Base-by-base conservation (phyloP, 163 green algal species). In the Scenedesmus sp. region DNA sequence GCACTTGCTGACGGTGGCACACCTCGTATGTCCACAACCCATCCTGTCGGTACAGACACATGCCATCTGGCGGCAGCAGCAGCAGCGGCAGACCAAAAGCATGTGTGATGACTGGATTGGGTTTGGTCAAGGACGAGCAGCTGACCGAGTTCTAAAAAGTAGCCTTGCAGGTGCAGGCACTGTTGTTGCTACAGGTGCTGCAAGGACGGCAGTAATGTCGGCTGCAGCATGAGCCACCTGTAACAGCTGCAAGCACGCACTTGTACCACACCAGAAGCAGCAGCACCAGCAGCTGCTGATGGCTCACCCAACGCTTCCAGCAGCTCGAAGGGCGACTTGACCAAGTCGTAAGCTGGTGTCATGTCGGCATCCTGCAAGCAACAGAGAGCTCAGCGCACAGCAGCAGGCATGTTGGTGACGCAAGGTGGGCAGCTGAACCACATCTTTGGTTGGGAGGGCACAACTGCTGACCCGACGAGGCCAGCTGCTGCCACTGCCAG, bases 11-110 rank as follows among this genome's bases (percentile, higher is more conserved):
- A 83, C 95, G 94, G 92, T 97, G 97, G 94, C 97, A 99, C 46
- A 98, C 76, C 94, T 99, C 97, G 89, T 99, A 99, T 22, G 96
- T 98, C 97, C 97, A 99, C 92, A 97, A 96, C 22, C 96, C 97
- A 78, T 99, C 97, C 13, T 96, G 61, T 0, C 93, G 92, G 82
- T 97, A 97, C n/a, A 96, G 65, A 84, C 97, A 98, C 68, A 93
- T 73, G 3, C 90, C 86, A 30, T 59, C 95, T 96, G 94, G 65
- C 65, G 89, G 30, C 70, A 33, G 70, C 76, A 78, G 56, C 13
- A 44, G 30, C 26, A 30, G 72, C 70, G 86, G 43, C 30, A 30
- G 13, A 13, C 20, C 20, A 6, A 20, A 70, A 70, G 20, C 20
- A n/a, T n/a, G 56, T 22, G 18, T 40, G 42, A 44, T 5, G 56